Evolutionary conservation across 306 rosid genomes (phyloP).

Genomic region (Vigna nakashimae): DNA sequence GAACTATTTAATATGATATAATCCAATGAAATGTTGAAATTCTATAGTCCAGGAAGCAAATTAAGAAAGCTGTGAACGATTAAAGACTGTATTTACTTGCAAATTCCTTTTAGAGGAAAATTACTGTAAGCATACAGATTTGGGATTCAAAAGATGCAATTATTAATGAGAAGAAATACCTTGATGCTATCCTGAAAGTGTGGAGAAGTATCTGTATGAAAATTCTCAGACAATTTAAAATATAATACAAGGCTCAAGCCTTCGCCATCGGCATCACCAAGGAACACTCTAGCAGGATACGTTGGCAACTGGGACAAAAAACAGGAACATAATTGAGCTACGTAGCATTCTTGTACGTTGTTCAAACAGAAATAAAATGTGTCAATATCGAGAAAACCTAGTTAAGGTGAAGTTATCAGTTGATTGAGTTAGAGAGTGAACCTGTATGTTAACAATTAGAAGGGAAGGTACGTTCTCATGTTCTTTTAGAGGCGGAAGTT

Average conservation of each 20-base stretch:
- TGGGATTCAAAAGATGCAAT: background rate
- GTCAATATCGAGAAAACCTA: background rate
- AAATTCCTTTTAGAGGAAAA: background rate
- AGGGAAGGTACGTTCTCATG: slow-evolving; percentile 67
- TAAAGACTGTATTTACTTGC: background rate
- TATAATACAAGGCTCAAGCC: slow-evolving; percentile 82
- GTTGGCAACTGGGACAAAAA: slow-evolving; percentile 64
- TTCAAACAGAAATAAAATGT: background rate
- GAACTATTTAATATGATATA: background rate
- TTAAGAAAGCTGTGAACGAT: background rate
- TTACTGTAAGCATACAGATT: background rate
- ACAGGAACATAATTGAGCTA: background rate
- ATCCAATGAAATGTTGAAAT: background rate
- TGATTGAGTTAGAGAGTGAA: slow-evolving; percentile 19
- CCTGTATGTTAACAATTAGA: slow-evolving; percentile 82
- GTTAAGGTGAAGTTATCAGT: background rate
- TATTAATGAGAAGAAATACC: slow-evolving; percentile 50
- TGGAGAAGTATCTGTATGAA: slow-evolving; percentile 59
- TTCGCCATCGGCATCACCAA: slow-evolving; percentile 71
- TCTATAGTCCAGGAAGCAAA: background rate
- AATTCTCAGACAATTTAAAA: slow-evolving; percentile 65
- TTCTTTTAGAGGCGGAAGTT: slow-evolving; percentile 67
- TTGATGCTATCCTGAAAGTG: slow-evolving; percentile 63
- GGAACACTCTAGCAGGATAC: slow-evolving; percentile 64
- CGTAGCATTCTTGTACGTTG: background rate